Percentiles rank a stretch among this genome's conserved stretches.
These are phyloP conservation scores for Ramularia collo-cygni DNA, from an alignment of 2,329 filamentous ascomycete species.

Conservation along the genomic window DNA sequence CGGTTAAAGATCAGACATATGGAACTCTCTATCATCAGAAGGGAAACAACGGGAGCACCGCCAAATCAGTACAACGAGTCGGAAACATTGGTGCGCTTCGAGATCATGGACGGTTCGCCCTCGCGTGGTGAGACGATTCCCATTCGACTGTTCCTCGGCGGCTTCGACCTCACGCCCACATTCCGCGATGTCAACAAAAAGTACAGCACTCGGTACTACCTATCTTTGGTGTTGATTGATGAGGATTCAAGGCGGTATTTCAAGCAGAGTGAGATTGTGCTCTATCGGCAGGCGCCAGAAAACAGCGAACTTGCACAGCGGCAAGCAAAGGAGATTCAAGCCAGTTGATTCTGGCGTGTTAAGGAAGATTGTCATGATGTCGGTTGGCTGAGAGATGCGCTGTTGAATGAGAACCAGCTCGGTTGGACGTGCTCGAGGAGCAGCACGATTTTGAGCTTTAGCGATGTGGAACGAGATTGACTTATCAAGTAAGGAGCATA, in stretches of 20 bases:
- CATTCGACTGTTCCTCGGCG: constrained; percentile 91
- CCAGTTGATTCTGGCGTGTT: constrained; percentile 22
- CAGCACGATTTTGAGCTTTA: too few relatives aligned
- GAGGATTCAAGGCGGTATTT: constrained; percentile 93
- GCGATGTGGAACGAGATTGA: too few relatives aligned
- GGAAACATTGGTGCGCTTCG: constrained; percentile 93
- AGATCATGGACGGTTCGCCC: constrained; percentile 99
- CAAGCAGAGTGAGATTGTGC: constrained; percentile 97
- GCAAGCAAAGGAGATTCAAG: constrained; percentile 39
- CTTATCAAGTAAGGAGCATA: too few relatives aligned
- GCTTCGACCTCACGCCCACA: constrained; percentile 94
- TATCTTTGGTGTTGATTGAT: constrained; percentile 65
- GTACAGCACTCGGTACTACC: constrained; percentile 95
- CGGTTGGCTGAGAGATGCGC: too few relatives aligned
- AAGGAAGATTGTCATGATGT: too few relatives aligned
- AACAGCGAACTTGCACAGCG: constrained; percentile 42
- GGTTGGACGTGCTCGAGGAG: too few relatives aligned
- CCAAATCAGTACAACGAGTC: constrained; percentile 99
- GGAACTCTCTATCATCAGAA: constrained; percentile 94
- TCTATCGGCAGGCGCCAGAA: constrained; percentile 70
- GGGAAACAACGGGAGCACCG: constrained; percentile 91
- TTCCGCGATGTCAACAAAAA: constrained; percentile 99
- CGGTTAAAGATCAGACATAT: constrained; percentile 99
- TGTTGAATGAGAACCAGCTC: too few relatives aligned
- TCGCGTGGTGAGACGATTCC: constrained; percentile 92